phyloP scores from a whole-genome alignment of 2,329 filamentous ascomycete species.

The Rutstroemia sp. region DNA sequence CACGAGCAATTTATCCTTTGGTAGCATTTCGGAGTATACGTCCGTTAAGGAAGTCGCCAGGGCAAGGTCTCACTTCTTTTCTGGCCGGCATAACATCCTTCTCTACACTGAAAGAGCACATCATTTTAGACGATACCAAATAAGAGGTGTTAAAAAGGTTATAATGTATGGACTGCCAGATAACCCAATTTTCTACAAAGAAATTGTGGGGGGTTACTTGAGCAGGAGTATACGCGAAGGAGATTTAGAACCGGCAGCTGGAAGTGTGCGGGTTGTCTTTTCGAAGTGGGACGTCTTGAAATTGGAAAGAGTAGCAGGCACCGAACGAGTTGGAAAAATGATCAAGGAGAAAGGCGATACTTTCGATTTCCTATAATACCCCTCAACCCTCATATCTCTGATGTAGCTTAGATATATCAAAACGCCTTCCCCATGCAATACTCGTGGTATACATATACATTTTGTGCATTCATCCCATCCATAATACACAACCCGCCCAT shows the following conservation, averaged over 20 bases:
- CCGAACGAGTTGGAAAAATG: slow-evolving; percentile 74
- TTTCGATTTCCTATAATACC: slow-evolving; percentile 78
- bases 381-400: not conserved
- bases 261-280: slow-evolving; percentile 59
- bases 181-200: slow-evolving; percentile 74
- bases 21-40: slow-evolving; percentile 83
- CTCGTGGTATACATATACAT: slow-evolving; percentile 9
- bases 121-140: slow-evolving; percentile 83
- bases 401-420: slow-evolving; percentile 5
- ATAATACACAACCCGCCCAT: not conserved
- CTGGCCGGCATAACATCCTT: slow-evolving; percentile 72
- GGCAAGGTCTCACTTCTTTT: slow-evolving; percentile 80
- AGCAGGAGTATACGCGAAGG: slow-evolving; percentile 50
- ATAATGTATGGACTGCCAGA: slow-evolving; percentile 88
- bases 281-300: slow-evolving; percentile 85
- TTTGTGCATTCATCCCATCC: slow-evolving; percentile 6
- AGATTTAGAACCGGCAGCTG: slow-evolving; percentile 49
- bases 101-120: slow-evolving; percentile 95
- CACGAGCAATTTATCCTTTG: slow-evolving; percentile 58
- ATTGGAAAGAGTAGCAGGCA: slow-evolving; percentile 82
- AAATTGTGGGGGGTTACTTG: slow-evolving; percentile 64
- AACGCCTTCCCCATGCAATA: slow-evolving; percentile 8
- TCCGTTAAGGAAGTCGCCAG: slow-evolving; percentile 71
- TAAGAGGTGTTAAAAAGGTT: slow-evolving; percentile 76
- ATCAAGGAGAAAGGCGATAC: slow-evolving; percentile 77